phyloP scores from a whole-genome alignment of 1,284 basidiomycete species.

The Pseudozyma sp. region DNA sequence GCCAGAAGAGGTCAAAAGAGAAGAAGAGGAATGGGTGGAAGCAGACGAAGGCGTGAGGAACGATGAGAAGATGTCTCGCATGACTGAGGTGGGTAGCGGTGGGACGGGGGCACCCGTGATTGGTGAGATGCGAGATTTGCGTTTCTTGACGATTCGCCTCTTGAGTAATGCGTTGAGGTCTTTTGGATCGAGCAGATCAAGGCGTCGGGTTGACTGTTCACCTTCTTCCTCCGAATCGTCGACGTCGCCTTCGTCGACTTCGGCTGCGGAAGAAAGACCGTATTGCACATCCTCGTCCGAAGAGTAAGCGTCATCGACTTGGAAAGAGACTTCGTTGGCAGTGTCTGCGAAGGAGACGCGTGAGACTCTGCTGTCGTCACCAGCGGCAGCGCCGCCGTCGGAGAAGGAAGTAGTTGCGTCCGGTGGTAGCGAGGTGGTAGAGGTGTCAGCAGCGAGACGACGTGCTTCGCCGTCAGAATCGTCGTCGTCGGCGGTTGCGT shows the following conservation, averaged over 20 bases:
- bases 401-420: slow-evolving; percentile 8
- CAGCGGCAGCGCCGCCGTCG: slow-evolving; percentile 1
- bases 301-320: slow-evolving; percentile 34
- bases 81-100: slow-evolving; percentile 35
- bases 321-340: slow-evolving; percentile 32
- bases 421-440: slow-evolving; percentile 3
- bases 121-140: slow-evolving; percentile 36
- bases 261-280: slow-evolving; percentile 13
- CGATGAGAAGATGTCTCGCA: slow-evolving; percentile 42
- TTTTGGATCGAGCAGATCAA: slow-evolving; percentile 41
- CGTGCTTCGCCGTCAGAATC: slow-evolving; percentile 32
- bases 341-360: slow-evolving; percentile 29
- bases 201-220: slow-evolving; percentile 8
- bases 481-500: slow-evolving; percentile 19
- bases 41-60: slow-evolving; percentile 31
- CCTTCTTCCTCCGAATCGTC: slow-evolving; percentile 32
- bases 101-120: slow-evolving; percentile 29
- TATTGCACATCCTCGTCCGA: slow-evolving; percentile 36
- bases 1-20: not conserved
- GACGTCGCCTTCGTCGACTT: slow-evolving; percentile 14
- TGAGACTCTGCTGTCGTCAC: slow-evolving; percentile 28
- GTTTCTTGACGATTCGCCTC: slow-evolving; percentile 44
- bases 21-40: slow-evolving; percentile 9
- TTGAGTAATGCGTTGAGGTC: slow-evolving; percentile 50
- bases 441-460: slow-evolving; percentile 13